Percentiles rank a stretch among this genome's conserved stretches.
Evolutionary conservation across 257 asterid genomes (phyloP).

Genomic region (Solanum ahanhuiri): DNA sequence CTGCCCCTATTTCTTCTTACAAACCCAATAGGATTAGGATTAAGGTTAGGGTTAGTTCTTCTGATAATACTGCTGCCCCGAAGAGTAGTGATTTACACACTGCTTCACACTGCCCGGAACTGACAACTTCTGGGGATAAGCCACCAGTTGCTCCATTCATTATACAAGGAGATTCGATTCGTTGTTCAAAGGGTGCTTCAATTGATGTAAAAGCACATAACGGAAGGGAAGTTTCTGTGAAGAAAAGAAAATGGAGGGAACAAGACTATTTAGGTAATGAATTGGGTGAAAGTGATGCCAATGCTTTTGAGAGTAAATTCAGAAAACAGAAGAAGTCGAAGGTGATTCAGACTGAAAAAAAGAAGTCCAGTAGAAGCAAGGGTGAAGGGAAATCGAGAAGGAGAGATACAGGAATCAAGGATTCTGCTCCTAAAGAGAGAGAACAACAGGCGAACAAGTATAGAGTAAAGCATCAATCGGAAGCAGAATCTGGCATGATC

Average conservation of each 20-base stretch:
- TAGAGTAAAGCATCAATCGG: constrained; percentile 15
- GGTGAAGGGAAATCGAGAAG: constrained; percentile 18
- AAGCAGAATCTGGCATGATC: not conserved
- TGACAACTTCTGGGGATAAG: no score
- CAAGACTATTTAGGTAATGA: not conserved
- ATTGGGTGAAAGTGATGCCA: not conserved
- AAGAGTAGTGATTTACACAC: no score
- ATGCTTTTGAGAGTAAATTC: constrained; percentile 17
- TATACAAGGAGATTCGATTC: no score
- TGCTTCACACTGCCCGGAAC: no score
- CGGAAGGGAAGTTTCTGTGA: not conserved
- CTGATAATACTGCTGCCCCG: no score
- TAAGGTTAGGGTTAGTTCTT: no score
- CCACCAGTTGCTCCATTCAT: no score
- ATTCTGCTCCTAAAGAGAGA: not conserved
- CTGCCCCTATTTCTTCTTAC: no score
- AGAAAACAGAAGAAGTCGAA: constrained; percentile 39
- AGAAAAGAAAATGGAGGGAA: not conserved
- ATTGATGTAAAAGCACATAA: not conserved
- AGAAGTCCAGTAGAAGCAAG: constrained; percentile 18
- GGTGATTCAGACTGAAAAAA: constrained; percentile 11
- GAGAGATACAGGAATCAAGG: not conserved
- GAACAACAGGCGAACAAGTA: constrained; percentile 27
- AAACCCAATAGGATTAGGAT: no score
- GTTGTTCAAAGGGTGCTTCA: no score